Percentiles rank a stretch among this genome's conserved stretches.
Evolutionary conservation across 169 alveolate species (phyloP).

Genomic region (Blepharisma undulans): DNA sequence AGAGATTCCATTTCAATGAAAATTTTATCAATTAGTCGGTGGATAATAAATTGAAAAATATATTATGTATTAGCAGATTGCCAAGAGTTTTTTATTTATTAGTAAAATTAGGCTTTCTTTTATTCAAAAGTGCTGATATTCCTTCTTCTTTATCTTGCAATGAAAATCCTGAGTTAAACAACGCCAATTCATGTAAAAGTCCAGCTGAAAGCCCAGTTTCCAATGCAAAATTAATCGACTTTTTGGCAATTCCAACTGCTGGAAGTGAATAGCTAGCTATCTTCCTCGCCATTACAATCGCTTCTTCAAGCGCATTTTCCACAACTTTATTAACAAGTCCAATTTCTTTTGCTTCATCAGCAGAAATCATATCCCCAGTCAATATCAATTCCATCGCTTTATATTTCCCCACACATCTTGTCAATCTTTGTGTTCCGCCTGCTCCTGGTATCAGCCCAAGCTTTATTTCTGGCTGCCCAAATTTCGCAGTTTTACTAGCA

Average conservation of each 20-base stretch:
- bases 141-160: constrained; percentile 59
- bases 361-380: constrained; percentile 69
- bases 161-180: constrained; percentile 42
- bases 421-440: constrained; percentile 85
- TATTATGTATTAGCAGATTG: background rate
- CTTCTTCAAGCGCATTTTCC: constrained; percentile 5
- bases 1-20: background rate
- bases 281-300: background rate
- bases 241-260: constrained; percentile 50
- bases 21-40: too few relatives aligned
- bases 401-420: constrained; percentile 78
- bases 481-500: constrained; percentile 78
- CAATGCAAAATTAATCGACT: constrained; percentile 21
- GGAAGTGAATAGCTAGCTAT: constrained; percentile 42
- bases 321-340: constrained; percentile 57
- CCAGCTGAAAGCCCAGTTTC: constrained; percentile 47
- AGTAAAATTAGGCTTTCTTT: constrained; percentile 48
- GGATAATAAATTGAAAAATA: too few relatives aligned
- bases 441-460: constrained; percentile 80
- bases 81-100: background rate
- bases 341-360: constrained; percentile 74
- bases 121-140: constrained; percentile 55
- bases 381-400: constrained; percentile 82
- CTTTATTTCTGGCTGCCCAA: constrained; percentile 87
- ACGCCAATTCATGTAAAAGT: constrained; percentile 41